These are phyloP conservation scores for Leishmania turanica DNA, from an alignment of 208 protist genomes.

Conservation along the genomic window DNA sequence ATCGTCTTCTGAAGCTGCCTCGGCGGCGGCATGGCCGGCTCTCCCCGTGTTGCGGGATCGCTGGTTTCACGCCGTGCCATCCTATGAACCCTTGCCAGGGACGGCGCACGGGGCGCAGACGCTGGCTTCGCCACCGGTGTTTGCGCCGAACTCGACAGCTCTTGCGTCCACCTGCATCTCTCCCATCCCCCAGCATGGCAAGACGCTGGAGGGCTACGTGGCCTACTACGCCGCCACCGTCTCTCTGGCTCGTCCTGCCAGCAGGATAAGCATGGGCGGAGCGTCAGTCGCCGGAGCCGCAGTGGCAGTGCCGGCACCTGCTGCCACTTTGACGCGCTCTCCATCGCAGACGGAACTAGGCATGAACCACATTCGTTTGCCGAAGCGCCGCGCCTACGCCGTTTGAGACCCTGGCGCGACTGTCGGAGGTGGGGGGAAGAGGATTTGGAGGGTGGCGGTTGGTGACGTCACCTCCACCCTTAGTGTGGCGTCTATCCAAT, in stretches of 20 bases:
- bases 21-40: constrained; percentile 29
- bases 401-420: background rate
- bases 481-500: background rate
- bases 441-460: background rate
- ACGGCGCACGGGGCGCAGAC: constrained; percentile 50
- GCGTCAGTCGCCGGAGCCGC: background rate
- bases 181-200: constrained; percentile 22
- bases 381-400: constrained; percentile 39
- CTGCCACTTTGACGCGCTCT: background rate
- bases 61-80: constrained; percentile 80
- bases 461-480: background rate
- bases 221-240: constrained; percentile 36
- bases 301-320: background rate
- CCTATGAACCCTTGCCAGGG: constrained; percentile 77
- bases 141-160: constrained; percentile 47
- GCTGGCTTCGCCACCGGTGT: constrained; percentile 29
- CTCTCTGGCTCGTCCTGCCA: constrained; percentile 7
- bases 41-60: constrained; percentile 25
- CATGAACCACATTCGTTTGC: constrained; percentile 12
- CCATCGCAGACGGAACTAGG: background rate
- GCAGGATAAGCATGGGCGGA: background rate
- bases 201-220: constrained; percentile 50
- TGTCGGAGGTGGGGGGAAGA: background rate
- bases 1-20: background rate
- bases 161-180: constrained; percentile 30